Conservation (phyloP, 2,329 filamentous ascomycete species). For the Penicillium sp. region DNA sequence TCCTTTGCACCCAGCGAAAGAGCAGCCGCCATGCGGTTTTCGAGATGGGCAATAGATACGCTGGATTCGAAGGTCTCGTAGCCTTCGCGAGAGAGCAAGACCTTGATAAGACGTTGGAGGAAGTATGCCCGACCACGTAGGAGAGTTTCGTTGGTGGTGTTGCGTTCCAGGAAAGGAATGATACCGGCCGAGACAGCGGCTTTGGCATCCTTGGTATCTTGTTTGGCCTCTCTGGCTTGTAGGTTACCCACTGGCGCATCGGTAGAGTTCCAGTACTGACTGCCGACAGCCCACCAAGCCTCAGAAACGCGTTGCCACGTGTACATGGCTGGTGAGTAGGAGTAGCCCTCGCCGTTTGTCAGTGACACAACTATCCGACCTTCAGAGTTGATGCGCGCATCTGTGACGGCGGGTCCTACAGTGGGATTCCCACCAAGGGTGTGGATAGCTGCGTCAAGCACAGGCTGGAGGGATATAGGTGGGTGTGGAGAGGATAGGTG, state of each 20-base stretch:
- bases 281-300: conserved; percentile 96
- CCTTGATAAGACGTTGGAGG: conserved; percentile 87
- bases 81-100: conserved; percentile 82
- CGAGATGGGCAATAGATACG: conserved; percentile 90
- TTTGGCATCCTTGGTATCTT: conserved; percentile 53
- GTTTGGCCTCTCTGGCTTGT: conserved; percentile 69
- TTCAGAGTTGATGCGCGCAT: conserved; percentile 84
- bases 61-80: conserved; percentile 90
- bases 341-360: conserved; percentile 92
- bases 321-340: conserved; percentile 82
- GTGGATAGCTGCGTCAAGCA: conserved; percentile 83
- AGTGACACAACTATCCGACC: conserved; percentile 87
- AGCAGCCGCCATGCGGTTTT: conserved; percentile 90
- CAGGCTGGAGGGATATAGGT: conserved; percentile 83
- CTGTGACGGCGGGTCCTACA: conserved; percentile 80
- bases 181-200: conserved; percentile 80
- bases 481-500: conserved; percentile 83
- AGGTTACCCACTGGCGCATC: conserved; percentile 85
- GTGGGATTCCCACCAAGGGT: conserved; percentile 79
- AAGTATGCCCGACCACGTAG: conserved; percentile 91
- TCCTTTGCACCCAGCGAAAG: conserved; percentile 82
- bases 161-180: conserved; percentile 88
- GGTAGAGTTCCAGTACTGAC: conserved; percentile 98
- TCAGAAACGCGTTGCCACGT: conserved; percentile 96
- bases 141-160: conserved; percentile 90